A percentile compares a stretch with the other conserved stretches of the same genome.
Conservation (phyloP, 2,329 filamentous ascomycete genomes). For the Sporothrix mexicana region DNA sequence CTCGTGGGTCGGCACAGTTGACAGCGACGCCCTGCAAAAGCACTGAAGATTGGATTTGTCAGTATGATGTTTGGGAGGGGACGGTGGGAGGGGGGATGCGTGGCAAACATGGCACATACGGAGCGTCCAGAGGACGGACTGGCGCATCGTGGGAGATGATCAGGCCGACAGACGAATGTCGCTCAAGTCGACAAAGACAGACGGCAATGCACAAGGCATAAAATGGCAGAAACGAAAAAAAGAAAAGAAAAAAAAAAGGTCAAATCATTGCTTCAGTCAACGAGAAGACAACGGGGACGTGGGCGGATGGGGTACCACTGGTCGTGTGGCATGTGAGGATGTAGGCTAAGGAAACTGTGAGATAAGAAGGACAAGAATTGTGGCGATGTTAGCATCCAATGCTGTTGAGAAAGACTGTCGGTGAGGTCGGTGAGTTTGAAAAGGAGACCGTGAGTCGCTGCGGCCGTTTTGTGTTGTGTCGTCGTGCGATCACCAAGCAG, state of each 20-base stretch:
- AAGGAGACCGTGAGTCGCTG: background rate
- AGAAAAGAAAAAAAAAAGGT: conserved; percentile 6
- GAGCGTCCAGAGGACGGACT: conserved; percentile 34
- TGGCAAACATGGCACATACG: conserved; percentile 32
- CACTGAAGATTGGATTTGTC: conserved; percentile 33
- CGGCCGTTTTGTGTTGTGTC: background rate
- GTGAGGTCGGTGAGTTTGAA: background rate
- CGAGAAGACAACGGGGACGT: conserved; percentile 4
- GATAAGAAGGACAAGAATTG: too few relatives aligned
- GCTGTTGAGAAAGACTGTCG: background rate
- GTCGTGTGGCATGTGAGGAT: conserved; percentile 15
- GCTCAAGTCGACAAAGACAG: background rate
- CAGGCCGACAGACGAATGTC: background rate
- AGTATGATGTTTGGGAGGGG: background rate
- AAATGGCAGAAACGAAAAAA: background rate
- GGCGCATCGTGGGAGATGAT: conserved; percentile 33
- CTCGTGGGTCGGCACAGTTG: conserved; percentile 31
- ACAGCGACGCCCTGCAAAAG: conserved; percentile 37
- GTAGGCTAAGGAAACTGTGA: background rate
- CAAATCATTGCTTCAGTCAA: conserved; percentile 25
- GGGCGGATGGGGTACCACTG: conserved; percentile 6
- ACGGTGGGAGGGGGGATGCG: background rate
- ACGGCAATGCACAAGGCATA: background rate
- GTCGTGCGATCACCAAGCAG: conserved; percentile 23
- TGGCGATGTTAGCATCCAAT: background rate